Evolutionary conservation across 441 rosid species (phyloP), one percentile per base, ranked within the genome.

Genomic region (Rhodomyrtus psidioides): DNA sequence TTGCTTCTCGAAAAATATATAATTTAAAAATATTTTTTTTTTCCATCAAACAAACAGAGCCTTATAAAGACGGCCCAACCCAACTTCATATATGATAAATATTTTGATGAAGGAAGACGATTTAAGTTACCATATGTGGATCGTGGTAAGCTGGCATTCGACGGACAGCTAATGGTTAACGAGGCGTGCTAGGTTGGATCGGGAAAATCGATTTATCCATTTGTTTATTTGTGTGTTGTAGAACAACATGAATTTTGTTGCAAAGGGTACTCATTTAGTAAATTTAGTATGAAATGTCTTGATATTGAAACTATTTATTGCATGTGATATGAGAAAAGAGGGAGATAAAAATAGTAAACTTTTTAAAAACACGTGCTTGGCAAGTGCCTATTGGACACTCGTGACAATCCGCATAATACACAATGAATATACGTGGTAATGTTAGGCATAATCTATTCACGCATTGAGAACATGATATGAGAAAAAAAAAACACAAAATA

Each of bases 181-280:
- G 8, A 70, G 2, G 4, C 1, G 1, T 6, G 79, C 2, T 39
- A 70, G 0, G 1, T 21, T 34, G 0, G n/a, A 21, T 39, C 0
- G 7, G 0, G 7, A 70, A 39, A 39, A 12, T 65, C 15, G 4
- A 65, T 23, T 65, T 65, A 21, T 34, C 14, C 12, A 65, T 34
- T 30, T 62, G 13, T 30, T 19, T 17, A 30, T 65, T 30, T 70
- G n/a, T 39, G 15, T 21, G 2, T 70, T 39, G 49, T 39, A 34
- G 21, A 39, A 10, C 1, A 39, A 10, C 0, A 3, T 39, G 16
- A 7, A 70, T 34, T 70, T 70, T 39, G 9, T 39, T 21, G n/a
- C 42, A 21, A 70, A 39, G 26, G 5, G 2, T 5, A 0, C 34
- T 65, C 30, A 60, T 28, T 62, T 34, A 10, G 44, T 34, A 4